Evolutionary conservation across 148 eudicot species (phyloP), one percentile per base, ranked within the genome.

Genomic region (Vaccinium macrocarpon): DNA sequence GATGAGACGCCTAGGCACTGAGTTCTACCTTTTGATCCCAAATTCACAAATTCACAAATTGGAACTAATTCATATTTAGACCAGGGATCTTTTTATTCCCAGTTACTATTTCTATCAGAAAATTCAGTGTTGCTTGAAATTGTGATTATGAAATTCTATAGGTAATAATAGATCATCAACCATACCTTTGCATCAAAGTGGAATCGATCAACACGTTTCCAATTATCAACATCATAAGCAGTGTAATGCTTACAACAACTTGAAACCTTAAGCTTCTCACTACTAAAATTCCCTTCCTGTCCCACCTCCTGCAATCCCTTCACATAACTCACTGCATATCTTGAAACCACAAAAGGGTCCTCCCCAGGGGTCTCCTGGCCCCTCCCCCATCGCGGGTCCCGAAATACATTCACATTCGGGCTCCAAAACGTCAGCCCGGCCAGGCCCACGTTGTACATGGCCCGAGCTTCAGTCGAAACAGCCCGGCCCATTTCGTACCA

Each of bases 281-380:
- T 38, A 35, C 23, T 73, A 56, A 59, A 79, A 25, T 71, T 55
- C 10, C 82, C 85, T 18, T 59, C 81, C 46, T 71, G 55, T 4
- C 77, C 87, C 29, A 84, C 82, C 38, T 82, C 88, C 71, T 89
- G 91, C 53, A 89, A 52, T 1, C 91, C 91, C 49, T 82, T 49
- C 0, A 90, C 90, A 81, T 88, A 86, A 21, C 78, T 84, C 25
- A 86, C 91, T 19, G 74, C 90, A 80, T 86, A 90, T 16, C 29
- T 80, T 14, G 88, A 59, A 1, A 90, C 91, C 74, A 88, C 86
- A 38, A 86, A 57, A 21, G 90, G 91, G 76, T 90, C 90, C 32
- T 90, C 91, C 21, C 91, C 91, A 0, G 91, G 91, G 62, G 88
- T 86, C 88, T 90, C 91, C 53, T 86, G 88, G 0, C 87, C 90